Conservation (phyloP, 2,329 filamentous ascomycete species). For the Fusarium temperatum region DNA sequence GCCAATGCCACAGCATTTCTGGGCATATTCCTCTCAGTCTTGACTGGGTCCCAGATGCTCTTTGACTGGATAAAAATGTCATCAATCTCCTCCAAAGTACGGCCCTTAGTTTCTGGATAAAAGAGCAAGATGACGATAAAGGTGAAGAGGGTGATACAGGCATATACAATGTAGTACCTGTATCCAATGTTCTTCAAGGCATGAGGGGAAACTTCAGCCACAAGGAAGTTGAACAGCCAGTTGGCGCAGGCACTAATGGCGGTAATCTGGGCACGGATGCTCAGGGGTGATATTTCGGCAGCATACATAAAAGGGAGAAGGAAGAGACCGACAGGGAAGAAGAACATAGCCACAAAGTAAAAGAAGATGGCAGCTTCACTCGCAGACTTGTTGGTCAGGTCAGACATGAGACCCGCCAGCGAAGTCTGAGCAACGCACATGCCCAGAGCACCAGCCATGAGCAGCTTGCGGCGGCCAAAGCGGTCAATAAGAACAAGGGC, state of each 20-base stretch:
- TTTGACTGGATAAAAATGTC: neutral
- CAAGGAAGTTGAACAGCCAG: neutral
- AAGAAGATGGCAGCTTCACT: neutral
- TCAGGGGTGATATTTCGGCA: neutral
- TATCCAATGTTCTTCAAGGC: neutral
- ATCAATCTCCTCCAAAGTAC: neutral
- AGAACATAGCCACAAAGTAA: neutral
- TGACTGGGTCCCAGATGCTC: neutral
- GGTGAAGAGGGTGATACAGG: neutral
- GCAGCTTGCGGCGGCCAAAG: neutral
- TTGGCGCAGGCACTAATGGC: neutral
- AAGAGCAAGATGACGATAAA: neutral
- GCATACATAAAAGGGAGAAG: neutral
- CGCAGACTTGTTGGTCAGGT: neutral
- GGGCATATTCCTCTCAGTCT: neutral
- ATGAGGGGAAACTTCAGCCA: neutral
- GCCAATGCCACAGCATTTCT: neutral
- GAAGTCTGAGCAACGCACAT: neutral
- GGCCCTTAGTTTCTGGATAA: neutral
- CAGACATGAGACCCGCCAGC: neutral
- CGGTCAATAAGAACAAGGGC: neutral
- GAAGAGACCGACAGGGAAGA: neutral
- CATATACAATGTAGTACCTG: neutral
- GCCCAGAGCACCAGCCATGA: neutral
- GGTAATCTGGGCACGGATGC: neutral